phyloP scores from a whole-genome alignment of 2,329 filamentous ascomycete species.

The Fusarium tupiense region DNA sequence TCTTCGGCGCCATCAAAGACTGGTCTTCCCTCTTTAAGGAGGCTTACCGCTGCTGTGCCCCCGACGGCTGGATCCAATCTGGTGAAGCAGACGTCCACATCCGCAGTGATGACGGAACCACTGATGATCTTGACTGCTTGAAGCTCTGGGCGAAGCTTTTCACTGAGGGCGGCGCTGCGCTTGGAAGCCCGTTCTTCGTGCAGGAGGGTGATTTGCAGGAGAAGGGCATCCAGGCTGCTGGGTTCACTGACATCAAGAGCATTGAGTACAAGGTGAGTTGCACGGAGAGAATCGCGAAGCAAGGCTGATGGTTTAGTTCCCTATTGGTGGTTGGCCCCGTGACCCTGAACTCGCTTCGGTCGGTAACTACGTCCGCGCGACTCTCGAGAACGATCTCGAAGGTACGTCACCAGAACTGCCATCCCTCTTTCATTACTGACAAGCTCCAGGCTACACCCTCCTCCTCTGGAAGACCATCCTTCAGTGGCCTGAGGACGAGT shows the following conservation, averaged over 20 bases:
- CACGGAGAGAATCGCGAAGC: too few species aligned
- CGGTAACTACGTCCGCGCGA: conserved; percentile 32
- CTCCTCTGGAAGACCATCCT: conserved; percentile 35
- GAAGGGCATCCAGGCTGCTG: conserved; percentile 28
- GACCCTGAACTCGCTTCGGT: conserved; percentile 26
- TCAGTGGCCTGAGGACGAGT: conserved; percentile 35
- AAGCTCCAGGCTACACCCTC: conserved; percentile 20
- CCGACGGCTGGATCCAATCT: conserved; percentile 32
- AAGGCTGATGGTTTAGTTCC: conserved; percentile 20
- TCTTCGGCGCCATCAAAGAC: conserved; percentile 35
- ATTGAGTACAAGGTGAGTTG: conserved; percentile 30
- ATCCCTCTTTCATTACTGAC: neutral
- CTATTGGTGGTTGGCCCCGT: conserved; percentile 34
- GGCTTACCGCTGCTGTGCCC: conserved; percentile 29
- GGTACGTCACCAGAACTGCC: neutral
- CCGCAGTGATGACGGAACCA: conserved; percentile 36
- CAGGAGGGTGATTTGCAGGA: conserved; percentile 21
- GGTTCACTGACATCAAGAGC: conserved; percentile 31
- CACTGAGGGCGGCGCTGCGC: conserved; percentile 21
- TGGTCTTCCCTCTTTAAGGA: conserved; percentile 25
- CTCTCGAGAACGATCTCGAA: conserved; percentile 38
- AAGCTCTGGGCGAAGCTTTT: conserved; percentile 29
- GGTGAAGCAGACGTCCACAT: conserved; percentile 34
- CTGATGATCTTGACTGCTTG: conserved; percentile 17
- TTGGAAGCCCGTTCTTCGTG: conserved; percentile 27